Base-by-base conservation (phyloP, 805 yeast species). In the Debaryomyces tyrocola region DNA sequence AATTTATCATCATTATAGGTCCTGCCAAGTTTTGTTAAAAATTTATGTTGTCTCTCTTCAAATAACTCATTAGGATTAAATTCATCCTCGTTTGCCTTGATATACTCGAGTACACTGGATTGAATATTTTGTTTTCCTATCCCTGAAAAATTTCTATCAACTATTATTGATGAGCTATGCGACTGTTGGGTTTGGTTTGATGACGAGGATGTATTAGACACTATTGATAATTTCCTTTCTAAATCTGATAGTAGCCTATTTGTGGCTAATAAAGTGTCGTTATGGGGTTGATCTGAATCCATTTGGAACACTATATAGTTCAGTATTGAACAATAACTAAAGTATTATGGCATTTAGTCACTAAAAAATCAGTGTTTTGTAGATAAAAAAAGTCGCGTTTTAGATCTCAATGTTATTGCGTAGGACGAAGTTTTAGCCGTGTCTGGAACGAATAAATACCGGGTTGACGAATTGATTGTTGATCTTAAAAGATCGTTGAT, bases 41-140 rank as follows among this genome's bases (percentile, higher is more conserved):
- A 65, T 47, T 55, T 59, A 33, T 50, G 50, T 51, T 67, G 70
- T 40, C 75, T 57, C 44, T 70, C 73, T 20, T 66, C 57, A 46
- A 57, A 72, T 38, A 71, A 57, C n/a, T 63, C 70, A 53, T 68
- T 66, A 20, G 76, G 60, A 45, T 64, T 58, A 35, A 66, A 63
- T 2, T 51, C 58, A 28, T 54, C 54, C 28, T 57, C 49, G 46
- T 59, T 59, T 42, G 53, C 53, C 24, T 60, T 60, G 37, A 72
- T 67, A 45, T 69, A 70, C 50, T 53, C 66, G 24, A 73, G 56
- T 24, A 73, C 76, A 27, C 58, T 54, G 46, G 66, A 62, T 46
- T 62, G 66, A 37, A 69, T 54, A 36, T 53, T 63, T 39, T 59
- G 61, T 29, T 61, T 60, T 15, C 63, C 67, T 20, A 58, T 37